Evolutionary conservation across 257 asterid genomes (phyloP).

Genomic region (Rauvolfia tetraphylla): DNA sequence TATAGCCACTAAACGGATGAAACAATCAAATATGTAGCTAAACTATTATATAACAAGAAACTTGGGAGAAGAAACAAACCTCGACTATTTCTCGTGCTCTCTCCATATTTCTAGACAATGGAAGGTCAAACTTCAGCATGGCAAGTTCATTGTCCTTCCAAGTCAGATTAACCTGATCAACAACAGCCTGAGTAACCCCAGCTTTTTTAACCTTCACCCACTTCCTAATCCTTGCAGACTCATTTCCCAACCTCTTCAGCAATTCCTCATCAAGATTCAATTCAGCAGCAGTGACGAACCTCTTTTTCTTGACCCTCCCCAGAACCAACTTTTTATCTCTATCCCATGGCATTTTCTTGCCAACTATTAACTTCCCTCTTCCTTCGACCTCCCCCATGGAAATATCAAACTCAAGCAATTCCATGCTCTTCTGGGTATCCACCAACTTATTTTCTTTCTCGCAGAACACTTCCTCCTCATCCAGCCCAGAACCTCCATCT

Average conservation of each 20-base stretch:
- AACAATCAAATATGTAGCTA: not conserved
- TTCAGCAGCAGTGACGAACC: conserved; percentile 44
- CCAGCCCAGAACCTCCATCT: conserved; percentile 23
- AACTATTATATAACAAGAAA: not conserved
- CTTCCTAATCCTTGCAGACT: conserved; percentile 55
- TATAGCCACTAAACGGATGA: not conserved
- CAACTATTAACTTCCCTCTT: conserved; percentile 30
- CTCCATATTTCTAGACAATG: conserved; percentile 73
- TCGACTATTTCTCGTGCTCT: conserved; percentile 82
- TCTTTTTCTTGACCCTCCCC: conserved; percentile 45
- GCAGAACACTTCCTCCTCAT: conserved; percentile 16
- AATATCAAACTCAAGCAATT: conserved; percentile 31
- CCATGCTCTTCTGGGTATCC: conserved; percentile 18
- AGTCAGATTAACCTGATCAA: conserved; percentile 48
- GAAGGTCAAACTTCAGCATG: conserved; percentile 80
- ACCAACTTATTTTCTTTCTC: conserved; percentile 22
- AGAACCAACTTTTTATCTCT: conserved; percentile 45
- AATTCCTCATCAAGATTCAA: conserved; percentile 53
- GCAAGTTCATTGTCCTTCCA: conserved; percentile 87
- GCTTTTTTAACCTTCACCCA: conserved; percentile 96
- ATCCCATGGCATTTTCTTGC: conserved; percentile 69
- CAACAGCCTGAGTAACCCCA: conserved; percentile 78
- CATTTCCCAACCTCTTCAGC: conserved; percentile 63
- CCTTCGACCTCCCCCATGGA: conserved; percentile 30
- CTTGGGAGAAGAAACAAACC: conserved; percentile 38